phyloP scores from a whole-genome alignment of 768 basidiomycete genomes.

The Leccinum uliginosum region DNA sequence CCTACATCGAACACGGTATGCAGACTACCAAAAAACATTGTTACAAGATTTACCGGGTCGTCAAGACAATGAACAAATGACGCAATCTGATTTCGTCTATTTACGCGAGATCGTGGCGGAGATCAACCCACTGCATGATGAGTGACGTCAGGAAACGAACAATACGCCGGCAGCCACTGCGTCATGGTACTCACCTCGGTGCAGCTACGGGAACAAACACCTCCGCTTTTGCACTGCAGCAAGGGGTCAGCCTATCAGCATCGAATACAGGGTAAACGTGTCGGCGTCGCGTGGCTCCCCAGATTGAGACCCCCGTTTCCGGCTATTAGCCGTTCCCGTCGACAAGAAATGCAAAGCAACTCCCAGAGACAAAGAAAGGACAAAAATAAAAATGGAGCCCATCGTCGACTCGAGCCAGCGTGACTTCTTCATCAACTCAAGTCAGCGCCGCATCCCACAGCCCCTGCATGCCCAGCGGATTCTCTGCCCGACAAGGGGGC shows the following conservation, averaged over 20 bases:
- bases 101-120: conserved; percentile 53
- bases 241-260: conserved; percentile 14
- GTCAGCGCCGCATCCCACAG: background rate
- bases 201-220: conserved; percentile 84
- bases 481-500: background rate
- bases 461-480: conserved; percentile 1
- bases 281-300: conserved; percentile 15
- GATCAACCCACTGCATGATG: conserved; percentile 48
- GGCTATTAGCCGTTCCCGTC: conserved; percentile 9
- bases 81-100: conserved; percentile 29
- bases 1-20: background rate
- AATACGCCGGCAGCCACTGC: conserved; percentile 8
- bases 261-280: conserved; percentile 11
- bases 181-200: conserved; percentile 61
- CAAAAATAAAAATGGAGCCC: background rate
- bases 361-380: background rate
- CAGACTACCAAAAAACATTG: background rate
- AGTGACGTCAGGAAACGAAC: conserved; percentile 27
- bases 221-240: conserved; percentile 64
- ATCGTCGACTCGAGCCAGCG: background rate
- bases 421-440: conserved; percentile 5
- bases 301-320: conserved; percentile 12
- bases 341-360: background rate
- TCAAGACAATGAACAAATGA: conserved; percentile 32
- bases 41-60: conserved; percentile 16